These are phyloP conservation scores for Adenanthera pavonina DNA, from an alignment of 306 rosid species.

Conservation along the genomic window DNA sequence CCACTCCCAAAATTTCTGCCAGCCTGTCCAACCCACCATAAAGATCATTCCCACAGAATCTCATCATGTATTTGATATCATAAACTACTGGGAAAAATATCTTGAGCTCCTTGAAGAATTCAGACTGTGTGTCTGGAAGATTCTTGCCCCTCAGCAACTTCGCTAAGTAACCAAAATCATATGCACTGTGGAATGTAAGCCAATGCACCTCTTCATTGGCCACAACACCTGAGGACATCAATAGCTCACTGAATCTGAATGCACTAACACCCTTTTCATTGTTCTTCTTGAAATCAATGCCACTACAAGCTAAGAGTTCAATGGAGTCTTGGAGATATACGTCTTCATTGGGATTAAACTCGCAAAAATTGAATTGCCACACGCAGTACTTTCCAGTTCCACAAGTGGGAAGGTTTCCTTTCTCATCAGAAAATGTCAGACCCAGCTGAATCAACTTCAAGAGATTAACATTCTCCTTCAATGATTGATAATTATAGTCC, in stretches of 20 bases:
- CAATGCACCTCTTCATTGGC: slow-evolving; percentile 35
- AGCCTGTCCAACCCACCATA: slow-evolving; percentile 55
- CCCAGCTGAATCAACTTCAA: slow-evolving; percentile 56
- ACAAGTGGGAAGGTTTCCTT: slow-evolving; percentile 55
- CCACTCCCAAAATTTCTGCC: slow-evolving; percentile 44
- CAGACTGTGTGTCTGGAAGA: slow-evolving; percentile 41
- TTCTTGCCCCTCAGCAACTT: slow-evolving; percentile 44
- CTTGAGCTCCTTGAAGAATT: slow-evolving; percentile 39
- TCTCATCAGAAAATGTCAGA: slow-evolving; percentile 50
- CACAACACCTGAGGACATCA: slow-evolving; percentile 50
- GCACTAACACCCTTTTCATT: slow-evolving; percentile 48
- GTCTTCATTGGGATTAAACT: slow-evolving; percentile 41
- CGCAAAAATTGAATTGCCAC: slow-evolving; percentile 56
- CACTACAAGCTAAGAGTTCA: slow-evolving; percentile 39
- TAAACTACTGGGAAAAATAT: slow-evolving; percentile 42
- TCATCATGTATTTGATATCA: slow-evolving; percentile 54
- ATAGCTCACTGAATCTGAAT: slow-evolving; percentile 32
- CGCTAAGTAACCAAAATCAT: slow-evolving; percentile 52
- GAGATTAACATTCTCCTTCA: slow-evolving; percentile 47
- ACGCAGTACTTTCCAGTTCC: slow-evolving; percentile 47
- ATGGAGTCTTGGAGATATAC: slow-evolving; percentile 37
- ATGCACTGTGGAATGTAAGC: slow-evolving; percentile 51
- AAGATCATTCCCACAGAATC: slow-evolving; percentile 35
- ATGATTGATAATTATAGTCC: slow-evolving; percentile 36
- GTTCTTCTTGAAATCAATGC: slow-evolving; percentile 53